phyloP scores from a whole-genome alignment of 2,329 filamentous ascomycete genomes.

The Ceratocystis lukuohia region DNA sequence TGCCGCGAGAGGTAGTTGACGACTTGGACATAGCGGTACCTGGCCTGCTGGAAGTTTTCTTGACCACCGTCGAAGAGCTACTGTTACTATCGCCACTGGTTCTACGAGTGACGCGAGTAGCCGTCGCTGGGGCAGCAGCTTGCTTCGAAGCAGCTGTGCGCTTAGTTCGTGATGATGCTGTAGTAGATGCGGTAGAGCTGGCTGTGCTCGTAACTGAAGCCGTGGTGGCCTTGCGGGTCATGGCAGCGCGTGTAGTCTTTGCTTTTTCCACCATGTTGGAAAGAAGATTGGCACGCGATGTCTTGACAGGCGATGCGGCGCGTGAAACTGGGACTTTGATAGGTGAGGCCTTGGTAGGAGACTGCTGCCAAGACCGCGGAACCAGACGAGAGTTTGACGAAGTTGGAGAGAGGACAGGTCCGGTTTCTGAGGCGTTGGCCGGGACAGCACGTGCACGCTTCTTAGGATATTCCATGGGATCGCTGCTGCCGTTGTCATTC shows the following conservation, averaged over 20 bases:
- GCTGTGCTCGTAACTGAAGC: conserved; percentile 33
- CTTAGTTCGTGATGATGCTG: conserved; percentile 20
- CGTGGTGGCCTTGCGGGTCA: conserved; percentile 34
- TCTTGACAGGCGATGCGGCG: conserved; percentile 50
- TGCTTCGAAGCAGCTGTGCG: conserved; percentile 23
- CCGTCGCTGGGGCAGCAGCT: conserved; percentile 33
- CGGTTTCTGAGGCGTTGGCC: conserved; percentile 31
- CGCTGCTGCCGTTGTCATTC: conserved; percentile 39
- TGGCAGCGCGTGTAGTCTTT: conserved; percentile 40
- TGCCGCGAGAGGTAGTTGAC: conserved; percentile 22
- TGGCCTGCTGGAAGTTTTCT: conserved; percentile 32
- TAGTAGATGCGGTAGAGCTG: conserved; percentile 33
- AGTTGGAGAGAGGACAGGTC: conserved; percentile 64
- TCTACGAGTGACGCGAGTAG: conserved; percentile 39
- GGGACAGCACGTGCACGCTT: conserved; percentile 41
- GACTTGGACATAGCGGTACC: conserved; percentile 31
- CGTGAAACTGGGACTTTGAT: conserved; percentile 34
- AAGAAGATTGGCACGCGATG: conserved; percentile 28
- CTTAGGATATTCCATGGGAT: conserved; percentile 50
- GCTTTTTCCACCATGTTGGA: conserved; percentile 48
- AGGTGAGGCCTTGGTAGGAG: conserved; percentile 26
- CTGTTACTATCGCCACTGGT: conserved; percentile 50
- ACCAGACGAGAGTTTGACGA: conserved; percentile 65
- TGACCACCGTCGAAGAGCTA: conserved; percentile 52
- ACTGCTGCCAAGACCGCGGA: conserved; percentile 26